Conservation (phyloP, 495 filamentous ascomycete species). For the Lophiostoma macrostomum region DNA sequence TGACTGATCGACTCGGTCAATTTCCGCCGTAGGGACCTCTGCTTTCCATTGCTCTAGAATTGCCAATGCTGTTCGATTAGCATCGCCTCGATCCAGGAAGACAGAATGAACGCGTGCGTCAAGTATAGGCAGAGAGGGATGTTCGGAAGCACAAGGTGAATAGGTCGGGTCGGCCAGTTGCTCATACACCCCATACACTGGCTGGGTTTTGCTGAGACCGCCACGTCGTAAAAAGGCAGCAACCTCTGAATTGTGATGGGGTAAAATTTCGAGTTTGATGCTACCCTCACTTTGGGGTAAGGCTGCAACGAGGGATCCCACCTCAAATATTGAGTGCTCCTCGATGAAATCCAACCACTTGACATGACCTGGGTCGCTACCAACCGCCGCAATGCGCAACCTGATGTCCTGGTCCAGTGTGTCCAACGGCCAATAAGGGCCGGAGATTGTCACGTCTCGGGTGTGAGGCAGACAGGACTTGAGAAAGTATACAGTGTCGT, state of each 20-base stretch:
- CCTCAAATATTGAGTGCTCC: neutral
- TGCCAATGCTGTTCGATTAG: too few relatives aligned
- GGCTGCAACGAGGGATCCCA: neutral
- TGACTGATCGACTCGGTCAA: too few relatives aligned
- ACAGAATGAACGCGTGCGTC: too few relatives aligned
- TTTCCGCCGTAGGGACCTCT: too few relatives aligned
- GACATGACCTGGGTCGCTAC: neutral
- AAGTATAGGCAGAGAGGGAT: too few relatives aligned
- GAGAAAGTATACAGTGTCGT: too few relatives aligned
- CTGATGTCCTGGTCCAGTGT: neutral
- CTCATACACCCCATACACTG: neutral
- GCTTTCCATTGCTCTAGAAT: too few relatives aligned
- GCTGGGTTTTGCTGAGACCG: neutral
- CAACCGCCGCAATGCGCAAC: neutral
- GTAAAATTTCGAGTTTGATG: conserved; percentile 2
- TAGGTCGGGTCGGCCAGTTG: neutral
- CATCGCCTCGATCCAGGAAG: too few relatives aligned
- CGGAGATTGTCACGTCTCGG: conserved; percentile 2
- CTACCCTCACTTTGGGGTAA: neutral
- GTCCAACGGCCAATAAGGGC: conserved; percentile 1
- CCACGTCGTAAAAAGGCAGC: neutral
- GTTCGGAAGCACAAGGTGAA: too few relatives aligned
- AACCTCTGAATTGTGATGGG: neutral
- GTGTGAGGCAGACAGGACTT: neutral
- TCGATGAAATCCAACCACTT: neutral